Evolutionary conservation across 495 filamentous ascomycete species (phyloP), one percentile per base, ranked within the genome.

Genomic region (Bacidia gigantensis): DNA sequence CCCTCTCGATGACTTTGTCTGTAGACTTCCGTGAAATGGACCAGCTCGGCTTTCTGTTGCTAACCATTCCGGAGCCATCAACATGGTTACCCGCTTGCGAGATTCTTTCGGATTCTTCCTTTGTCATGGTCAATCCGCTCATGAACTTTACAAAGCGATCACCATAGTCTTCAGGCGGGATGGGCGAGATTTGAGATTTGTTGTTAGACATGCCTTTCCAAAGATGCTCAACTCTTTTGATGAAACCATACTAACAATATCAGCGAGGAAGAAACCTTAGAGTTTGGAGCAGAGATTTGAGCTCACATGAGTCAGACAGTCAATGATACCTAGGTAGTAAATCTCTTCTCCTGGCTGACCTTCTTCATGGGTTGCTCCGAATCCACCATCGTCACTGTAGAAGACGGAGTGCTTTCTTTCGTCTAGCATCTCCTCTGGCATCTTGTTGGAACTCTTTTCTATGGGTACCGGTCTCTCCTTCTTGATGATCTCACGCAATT

Each of bases 321-420:
- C 93, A 62, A 97, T 97, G 56, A 99, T 92, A 11, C 92, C 92
- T 5, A 99, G 76, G 63, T 97, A 99, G 60, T 97, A 99, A 26
- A 99, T 88, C 67, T 94, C 87, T 51, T 95, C 88, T 1, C 81
- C 89, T 7, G 84, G 79, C 23, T 72, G 66, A 55, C 92, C 82
- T 67, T 92, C 82, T 65, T 96, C 89, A 61, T 94, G 89, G 7
- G 92, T 97, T 5, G 92, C 93, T 56, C 82, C 75, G 65, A 95
- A 89, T 2, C 92, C 92, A 49, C 92, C 92, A 65, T 97, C 90
- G 60, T 96, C 89, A 49, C 80, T 78, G 65, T 95, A 96, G 65
- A 96, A 97, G 57, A 86, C 75, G 46, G 77, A 76, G 44, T 75
- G 74, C 56, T 80, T 82, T 52, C 78, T 65, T 57, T 86, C 80